Percentiles rank a stretch among this genome's conserved stretches.
Conservation (phyloP, 768 basidiomycete genomes). For the Lactarius vividus region DNA sequence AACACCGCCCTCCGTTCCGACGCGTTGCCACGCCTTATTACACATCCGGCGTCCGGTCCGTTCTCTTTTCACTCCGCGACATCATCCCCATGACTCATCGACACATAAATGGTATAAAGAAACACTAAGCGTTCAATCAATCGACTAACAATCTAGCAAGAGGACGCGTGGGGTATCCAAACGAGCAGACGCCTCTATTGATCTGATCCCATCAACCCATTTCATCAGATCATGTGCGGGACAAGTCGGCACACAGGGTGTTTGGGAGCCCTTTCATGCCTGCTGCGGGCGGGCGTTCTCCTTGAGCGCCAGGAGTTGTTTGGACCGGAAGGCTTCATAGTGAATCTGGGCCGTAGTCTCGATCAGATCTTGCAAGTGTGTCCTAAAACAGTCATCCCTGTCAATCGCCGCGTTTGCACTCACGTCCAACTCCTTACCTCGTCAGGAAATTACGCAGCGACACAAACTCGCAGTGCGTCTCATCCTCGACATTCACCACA, state of each 20-base stretch:
- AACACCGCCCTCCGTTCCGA: background rate
- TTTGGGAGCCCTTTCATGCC: constrained; percentile 4
- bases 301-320: constrained; percentile 95
- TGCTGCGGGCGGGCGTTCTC: constrained; percentile 44
- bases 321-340: constrained; percentile 99
- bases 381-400: constrained; percentile 45
- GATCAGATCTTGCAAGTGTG: constrained; percentile 96
- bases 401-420: constrained; percentile 2
- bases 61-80: background rate
- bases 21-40: background rate
- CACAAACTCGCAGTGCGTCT: constrained; percentile 96
- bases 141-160: background rate
- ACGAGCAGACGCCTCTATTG: background rate
- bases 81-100: constrained; percentile 12
- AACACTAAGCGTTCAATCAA: background rate
- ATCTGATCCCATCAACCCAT: background rate
- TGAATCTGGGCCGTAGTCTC: constrained; percentile 99
- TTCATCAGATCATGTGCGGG: background rate
- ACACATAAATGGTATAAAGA: background rate
- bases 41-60: constrained; percentile 12
- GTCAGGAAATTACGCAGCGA: constrained; percentile 97
- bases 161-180: background rate
- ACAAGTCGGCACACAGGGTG: background rate
- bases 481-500: constrained; percentile 96
- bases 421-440: constrained; percentile 45